Percentiles rank a stretch among this genome's conserved stretches.
Conservation (phyloP, 495 filamentous ascomycete species). For the Podospora australis region DNA sequence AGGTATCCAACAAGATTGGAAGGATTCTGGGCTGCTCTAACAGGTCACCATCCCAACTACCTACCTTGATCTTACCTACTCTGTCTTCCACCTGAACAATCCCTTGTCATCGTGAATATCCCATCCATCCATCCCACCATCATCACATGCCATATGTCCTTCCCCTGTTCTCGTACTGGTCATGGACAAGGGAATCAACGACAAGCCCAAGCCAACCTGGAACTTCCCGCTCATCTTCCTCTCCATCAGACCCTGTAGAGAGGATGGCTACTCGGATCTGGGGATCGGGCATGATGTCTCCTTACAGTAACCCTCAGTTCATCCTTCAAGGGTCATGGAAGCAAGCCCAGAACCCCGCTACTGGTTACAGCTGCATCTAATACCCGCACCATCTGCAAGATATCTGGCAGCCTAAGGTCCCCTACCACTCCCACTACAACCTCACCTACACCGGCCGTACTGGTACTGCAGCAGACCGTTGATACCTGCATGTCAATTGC, state of each 20-base stretch:
- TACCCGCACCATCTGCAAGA: no score
- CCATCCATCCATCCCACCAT: background rate
- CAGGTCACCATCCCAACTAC: background rate
- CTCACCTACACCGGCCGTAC: no score
- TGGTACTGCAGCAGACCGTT: no score
- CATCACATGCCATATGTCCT: background rate
- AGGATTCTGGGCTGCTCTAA: background rate
- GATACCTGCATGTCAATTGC: no score
- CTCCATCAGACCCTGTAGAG: no score
- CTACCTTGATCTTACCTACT: no score
- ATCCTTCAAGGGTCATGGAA: background rate
- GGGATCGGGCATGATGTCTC: no score
- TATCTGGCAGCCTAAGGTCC: conserved; percentile 1
- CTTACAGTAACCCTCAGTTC: no score
- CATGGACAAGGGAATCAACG: background rate
- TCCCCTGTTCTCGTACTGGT: background rate
- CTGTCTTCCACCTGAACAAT: background rate
- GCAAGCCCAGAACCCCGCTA: background rate
- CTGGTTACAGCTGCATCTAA: background rate
- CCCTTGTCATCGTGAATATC: background rate
- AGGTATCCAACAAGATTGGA: background rate
- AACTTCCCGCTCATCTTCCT: background rate
- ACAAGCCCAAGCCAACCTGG: background rate
- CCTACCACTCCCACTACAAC: background rate
- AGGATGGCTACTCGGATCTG: no score